Base-by-base conservation (phyloP, 805 yeast species). In the Ogataea kodamae region DNA sequence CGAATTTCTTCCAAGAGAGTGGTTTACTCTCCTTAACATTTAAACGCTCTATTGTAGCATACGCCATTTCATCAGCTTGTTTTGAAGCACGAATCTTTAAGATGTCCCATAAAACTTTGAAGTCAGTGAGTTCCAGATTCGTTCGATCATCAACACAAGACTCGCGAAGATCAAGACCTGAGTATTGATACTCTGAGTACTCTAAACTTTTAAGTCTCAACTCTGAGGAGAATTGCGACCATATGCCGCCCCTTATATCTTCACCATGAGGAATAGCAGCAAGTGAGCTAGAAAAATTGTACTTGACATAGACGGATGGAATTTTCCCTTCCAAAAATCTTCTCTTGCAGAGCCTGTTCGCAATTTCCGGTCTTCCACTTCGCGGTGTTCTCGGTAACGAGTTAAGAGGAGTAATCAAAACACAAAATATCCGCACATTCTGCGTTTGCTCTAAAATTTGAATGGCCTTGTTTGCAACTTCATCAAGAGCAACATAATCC, bases 291-390 rank as follows among this genome's bases (percentile, higher is more conserved):
- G 73, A 64, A 15, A 82, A 68, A 40, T 81, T 80, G 53, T 88
- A 92, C 52, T 85, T 87, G 33, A 88, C 87, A 58, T 77, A 89
- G 17, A 75, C 79, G 0, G 95, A 79, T n/a, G 75, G 69, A 14
- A 92, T 62, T n/a, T 72, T 67, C 2, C 97, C 97, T 45, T 78
- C 82, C 25, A 78, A 66, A 53, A 88, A 88, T 45, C 76, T 72
- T 45, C 79, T 75, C 50, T 80, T 85, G 60, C 84, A 87, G 50
- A 78, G 71, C 82, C 78, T 85, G 48, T 89, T 92, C 1, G 97
- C 97, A 43, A 92, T 82, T 48, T 92, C 97, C 13, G 86, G 68
- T 6, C 96, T 81, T 14, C 96, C 96, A 57, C 85, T 78, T 46
- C 92, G 67, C 50, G 78, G 67, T 19, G 94, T 81, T 52, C 95